Conservation (phyloP, 176 grass and related monocot genomes). For the Hordeum vulgare region DNA sequence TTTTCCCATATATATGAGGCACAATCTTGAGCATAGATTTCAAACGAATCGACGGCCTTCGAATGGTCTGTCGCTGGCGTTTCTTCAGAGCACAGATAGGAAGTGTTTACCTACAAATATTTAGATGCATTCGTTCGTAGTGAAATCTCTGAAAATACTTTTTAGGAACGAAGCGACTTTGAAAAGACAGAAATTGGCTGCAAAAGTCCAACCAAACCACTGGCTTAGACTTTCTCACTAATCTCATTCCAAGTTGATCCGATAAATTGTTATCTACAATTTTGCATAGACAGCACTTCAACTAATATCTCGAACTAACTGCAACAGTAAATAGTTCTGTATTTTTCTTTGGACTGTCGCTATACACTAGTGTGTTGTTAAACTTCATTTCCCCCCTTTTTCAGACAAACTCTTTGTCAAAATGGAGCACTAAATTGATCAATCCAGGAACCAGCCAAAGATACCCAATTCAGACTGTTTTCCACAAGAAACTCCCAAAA, state of each 20-base stretch:
- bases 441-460: constrained; percentile 57
- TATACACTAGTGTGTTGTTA: constrained; percentile 2
- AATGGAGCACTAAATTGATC: constrained; percentile 26
- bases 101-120: too few species aligned
- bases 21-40: too few species aligned
- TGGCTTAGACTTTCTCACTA: background rate
- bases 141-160: too few species aligned
- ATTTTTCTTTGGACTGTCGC: constrained; percentile 10
- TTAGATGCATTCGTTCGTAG: too few species aligned
- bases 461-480: constrained; percentile 46
- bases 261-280: constrained; percentile 26
- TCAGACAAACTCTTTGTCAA: background rate
- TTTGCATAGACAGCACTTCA: constrained; percentile 6
- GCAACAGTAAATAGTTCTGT: background rate
- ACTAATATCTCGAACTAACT: background rate
- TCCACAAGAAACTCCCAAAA: constrained; percentile 74
- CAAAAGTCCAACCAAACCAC: background rate
- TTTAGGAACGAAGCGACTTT: too few species aligned
- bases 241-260: background rate
- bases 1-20: too few species aligned
- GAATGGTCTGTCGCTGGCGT: too few species aligned
- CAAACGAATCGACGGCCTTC: too few species aligned
- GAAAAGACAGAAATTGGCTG: too few species aligned
- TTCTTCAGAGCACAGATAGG: too few species aligned
- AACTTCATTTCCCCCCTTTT: background rate